Base-by-base conservation (phyloP, 2,329 filamentous ascomycete genomes). In the Aspergillaceae sp. region DNA sequence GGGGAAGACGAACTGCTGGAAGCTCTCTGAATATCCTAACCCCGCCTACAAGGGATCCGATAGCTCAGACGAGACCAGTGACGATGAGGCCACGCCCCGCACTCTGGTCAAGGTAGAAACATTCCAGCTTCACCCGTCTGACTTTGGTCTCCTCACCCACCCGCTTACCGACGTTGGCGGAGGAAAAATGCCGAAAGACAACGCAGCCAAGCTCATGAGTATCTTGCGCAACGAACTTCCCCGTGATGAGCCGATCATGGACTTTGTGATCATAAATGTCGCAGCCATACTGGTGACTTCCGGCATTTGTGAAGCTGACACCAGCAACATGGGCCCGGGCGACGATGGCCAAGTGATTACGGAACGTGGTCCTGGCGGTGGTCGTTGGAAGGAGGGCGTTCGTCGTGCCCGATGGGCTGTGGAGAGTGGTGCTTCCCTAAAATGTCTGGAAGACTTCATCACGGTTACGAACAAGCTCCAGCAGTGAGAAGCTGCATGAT, bases 211-310 rank as follows among this genome's bases (percentile, higher is more conserved):
- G 41, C 70, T 98, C 49, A 83, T 82, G 64, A 78, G 77, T 51
- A 84, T 98, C 38, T 69, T 98, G 47, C 75, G 76, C 43, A 84
- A 86, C 51, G 78, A 94, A 65, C 66, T 94, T 41, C 72, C 81
- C 1, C 77, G 77, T 7, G 80, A 94, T 56, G 81, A 95, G 56
- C 88, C 92, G 0, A 87, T 98, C 44, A 68, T 96, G 51, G 84
- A 94, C 62, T 98, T 98, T 61, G 88, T 98, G 19, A 76, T 97
- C 43, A 86, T 97, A 69, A 98, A 98, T 62, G 86, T 91, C 1
- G 90, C 91, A 0, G 87, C 89, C 1, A 71, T 98, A 43, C 78
- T 98, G 44, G 91, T 94, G 0, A 78, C 86, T 3, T 84, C 87
- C 2, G 92, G 92, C 3, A 74, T 95, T 32, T 94, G 89, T 62